Conservation (phyloP, 2,329 filamentous ascomycete species). For the Ceratocystis papillata region DNA sequence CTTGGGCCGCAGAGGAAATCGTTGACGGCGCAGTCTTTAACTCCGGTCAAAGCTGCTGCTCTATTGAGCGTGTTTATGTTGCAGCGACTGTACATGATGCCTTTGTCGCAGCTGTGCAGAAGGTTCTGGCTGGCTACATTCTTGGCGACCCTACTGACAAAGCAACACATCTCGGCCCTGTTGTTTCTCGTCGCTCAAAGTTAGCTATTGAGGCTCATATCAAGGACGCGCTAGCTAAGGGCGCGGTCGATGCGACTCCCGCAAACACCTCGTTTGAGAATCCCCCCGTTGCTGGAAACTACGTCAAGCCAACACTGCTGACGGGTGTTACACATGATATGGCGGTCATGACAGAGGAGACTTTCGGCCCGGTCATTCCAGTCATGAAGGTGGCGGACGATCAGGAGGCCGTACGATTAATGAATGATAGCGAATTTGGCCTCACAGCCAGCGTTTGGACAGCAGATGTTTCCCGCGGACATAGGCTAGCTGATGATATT, state of each 20-base stretch:
- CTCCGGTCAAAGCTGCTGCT: conserved; percentile 95
- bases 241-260: conserved; percentile 75
- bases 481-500: conserved; percentile 65
- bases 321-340: conserved; percentile 70
- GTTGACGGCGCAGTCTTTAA: conserved; percentile 96
- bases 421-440: conserved; percentile 94
- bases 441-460: conserved; percentile 97
- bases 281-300: conserved; percentile 57
- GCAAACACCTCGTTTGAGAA: conserved; percentile 63
- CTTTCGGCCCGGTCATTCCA: conserved; percentile 85
- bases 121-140: conserved; percentile 69
- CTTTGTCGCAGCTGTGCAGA: conserved; percentile 69
- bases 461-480: conserved; percentile 65
- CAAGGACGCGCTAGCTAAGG: conserved; percentile 69
- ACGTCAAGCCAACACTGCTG: conserved; percentile 74
- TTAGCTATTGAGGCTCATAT: conserved; percentile 68
- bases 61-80: conserved; percentile 84
- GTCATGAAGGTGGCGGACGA: conserved; percentile 78
- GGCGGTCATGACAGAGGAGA: conserved; percentile 86
- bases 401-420: conserved; percentile 66
- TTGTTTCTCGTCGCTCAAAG: conserved; percentile 71
- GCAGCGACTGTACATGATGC: conserved; percentile 71
- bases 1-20: conserved; percentile 87
- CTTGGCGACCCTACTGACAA: conserved; percentile 79
- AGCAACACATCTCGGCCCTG: conserved; percentile 73